Conservation (phyloP, 768 basidiomycete genomes). For the Lyophyllum atratum region DNA sequence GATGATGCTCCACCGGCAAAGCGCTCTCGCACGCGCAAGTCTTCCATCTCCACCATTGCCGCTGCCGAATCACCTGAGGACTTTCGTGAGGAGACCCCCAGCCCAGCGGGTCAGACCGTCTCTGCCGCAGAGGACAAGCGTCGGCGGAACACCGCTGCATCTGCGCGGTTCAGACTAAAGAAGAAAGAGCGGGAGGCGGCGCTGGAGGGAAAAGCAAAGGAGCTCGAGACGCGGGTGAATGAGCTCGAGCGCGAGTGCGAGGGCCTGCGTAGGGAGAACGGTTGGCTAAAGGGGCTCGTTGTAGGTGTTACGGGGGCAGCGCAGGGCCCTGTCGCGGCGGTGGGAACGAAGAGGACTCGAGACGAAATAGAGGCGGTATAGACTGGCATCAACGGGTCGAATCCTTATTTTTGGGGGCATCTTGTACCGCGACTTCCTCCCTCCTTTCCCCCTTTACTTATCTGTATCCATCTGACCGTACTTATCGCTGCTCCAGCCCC, state of each 20-base stretch:
- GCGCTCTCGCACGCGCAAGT: conserved; percentile 57
- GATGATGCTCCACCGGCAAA: conserved; percentile 45
- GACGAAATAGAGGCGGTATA: conserved; percentile 15
- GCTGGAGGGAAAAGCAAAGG: conserved; percentile 81
- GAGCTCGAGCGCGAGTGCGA: conserved; percentile 93
- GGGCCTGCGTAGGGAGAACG: conserved; percentile 83
- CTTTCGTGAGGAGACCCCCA: conserved; percentile 29
- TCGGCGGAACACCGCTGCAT: conserved; percentile 90
- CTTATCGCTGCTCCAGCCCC: neutral
- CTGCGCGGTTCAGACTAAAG: conserved; percentile 91
- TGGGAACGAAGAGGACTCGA: conserved; percentile 21
- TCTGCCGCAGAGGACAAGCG: conserved; percentile 85
- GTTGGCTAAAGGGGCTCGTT: conserved; percentile 89
- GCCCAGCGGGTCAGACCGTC: conserved; percentile 25
- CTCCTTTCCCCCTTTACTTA: conserved; percentile 2
- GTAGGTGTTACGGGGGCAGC: conserved; percentile 83
- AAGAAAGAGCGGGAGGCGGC: conserved; percentile 96
- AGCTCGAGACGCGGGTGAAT: conserved; percentile 74
- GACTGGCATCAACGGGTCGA: neutral
- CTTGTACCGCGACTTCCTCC: neutral
- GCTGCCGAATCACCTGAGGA: conserved; percentile 32
- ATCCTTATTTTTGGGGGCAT: neutral
- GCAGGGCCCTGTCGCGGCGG: conserved; percentile 33
- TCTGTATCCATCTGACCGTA: conserved; percentile 2
- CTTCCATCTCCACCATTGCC: conserved; percentile 37